Evolutionary conservation across 257 asterid genomes (phyloP), one percentile per base, ranked within the genome.

Genomic region (Cruciata laevipes): DNA sequence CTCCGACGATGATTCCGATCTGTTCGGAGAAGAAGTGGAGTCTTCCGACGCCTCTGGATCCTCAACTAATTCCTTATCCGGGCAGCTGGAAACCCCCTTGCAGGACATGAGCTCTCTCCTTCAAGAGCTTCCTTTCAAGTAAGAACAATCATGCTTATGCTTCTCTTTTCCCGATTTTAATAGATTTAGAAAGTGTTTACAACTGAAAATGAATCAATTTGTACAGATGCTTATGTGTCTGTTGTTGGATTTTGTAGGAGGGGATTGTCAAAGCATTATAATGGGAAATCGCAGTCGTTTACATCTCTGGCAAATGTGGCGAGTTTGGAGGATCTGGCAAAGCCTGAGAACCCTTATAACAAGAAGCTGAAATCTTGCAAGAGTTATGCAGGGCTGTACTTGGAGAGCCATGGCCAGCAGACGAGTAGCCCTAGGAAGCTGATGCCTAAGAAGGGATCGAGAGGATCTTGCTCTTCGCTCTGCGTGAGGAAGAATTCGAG

Each of bases 241-340:
- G 42, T 60, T 58, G 16, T 12, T 58, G 33, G 37, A 24, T 56
- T 21, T 30, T 56, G 1, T 55, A 86, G 96, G 85, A 84, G 86
- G 79, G 96, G 96, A 37, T 32, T 89, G 60, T 89, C 96, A 3
- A 83, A 73, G 82, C 85, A 86, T 66, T 89, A 83, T 80, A 83
- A 80, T 67, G 94, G 95, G 73, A 89, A 83, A 76, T 84, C 96
- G 44, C 88, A 80, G 56, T 89, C 96, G 11, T 88, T 81, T 74
- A 80, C 84, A 30, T 76, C 77, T 37, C 63, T 89, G 53, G 76
- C 88, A 32, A 76, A 73, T 23, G 89, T 81, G 80, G 72, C 63
- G 63, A 8, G 84, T 67, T 63, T 89, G 23, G 88, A 86, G 73
- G 96, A 89, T 65, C 84, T 89, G 7, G 81, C 84, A 3, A 89